Evolutionary conservation across 257 asterid species (phyloP).

Genomic region (Verbascum thapsus): DNA sequence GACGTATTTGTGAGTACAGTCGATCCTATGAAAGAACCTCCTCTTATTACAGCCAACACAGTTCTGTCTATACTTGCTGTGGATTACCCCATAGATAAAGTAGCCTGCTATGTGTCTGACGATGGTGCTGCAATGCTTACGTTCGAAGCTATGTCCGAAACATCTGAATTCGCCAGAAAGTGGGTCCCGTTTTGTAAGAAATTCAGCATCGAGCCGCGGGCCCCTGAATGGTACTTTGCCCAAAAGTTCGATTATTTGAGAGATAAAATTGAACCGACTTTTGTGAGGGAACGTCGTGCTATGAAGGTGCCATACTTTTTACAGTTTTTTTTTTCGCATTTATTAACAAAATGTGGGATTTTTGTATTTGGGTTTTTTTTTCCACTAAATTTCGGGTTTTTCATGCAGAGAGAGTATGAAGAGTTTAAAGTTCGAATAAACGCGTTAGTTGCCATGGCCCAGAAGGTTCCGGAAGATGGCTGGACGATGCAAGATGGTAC

Average conservation of each 20-base stretch:
- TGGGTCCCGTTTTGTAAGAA: constrained; percentile 98
- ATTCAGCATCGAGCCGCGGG: constrained; percentile 86
- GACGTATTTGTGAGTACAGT: constrained; percentile 94
- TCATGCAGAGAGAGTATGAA: constrained; percentile 85
- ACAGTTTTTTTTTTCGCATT: no score
- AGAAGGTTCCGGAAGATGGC: constrained; percentile 96
- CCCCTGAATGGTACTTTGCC: constrained; percentile 93
- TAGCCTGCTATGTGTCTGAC: constrained; percentile 92
- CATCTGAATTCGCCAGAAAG: constrained; percentile 92
- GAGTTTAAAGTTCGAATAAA: constrained; percentile 87
- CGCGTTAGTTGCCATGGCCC: constrained; percentile 84
- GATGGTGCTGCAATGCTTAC: constrained; percentile 99
- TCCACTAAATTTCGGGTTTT: constrained; percentile 12
- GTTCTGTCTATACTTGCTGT: constrained; percentile 94
- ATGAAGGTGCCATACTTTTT: constrained; percentile 66
- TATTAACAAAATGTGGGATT: no score
- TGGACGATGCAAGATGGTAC: constrained; percentile 99
- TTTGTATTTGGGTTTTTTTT: no score
- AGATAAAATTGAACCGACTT: constrained; percentile 83
- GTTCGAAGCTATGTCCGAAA: constrained; percentile 95
- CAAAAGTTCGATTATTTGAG: constrained; percentile 84
- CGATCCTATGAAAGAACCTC: constrained; percentile 96
- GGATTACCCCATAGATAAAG: constrained; percentile 91
- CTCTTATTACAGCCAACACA: constrained; percentile 94
- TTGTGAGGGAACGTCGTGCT: constrained; percentile 97